Conservation (phyloP, 2,329 filamentous ascomycete genomes). For the Alternaria panax region DNA sequence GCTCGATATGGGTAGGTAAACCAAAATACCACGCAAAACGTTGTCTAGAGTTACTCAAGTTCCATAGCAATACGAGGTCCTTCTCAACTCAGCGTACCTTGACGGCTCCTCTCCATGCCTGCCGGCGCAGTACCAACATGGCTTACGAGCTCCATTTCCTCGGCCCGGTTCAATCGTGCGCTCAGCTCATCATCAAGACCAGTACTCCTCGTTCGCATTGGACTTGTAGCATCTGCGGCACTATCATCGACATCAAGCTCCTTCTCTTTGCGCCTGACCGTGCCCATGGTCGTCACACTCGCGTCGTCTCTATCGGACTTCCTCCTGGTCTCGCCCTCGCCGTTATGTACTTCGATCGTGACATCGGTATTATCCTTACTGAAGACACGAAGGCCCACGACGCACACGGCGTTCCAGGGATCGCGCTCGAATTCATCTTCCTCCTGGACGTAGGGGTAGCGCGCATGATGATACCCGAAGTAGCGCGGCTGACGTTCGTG, state of each 20-base stretch:
- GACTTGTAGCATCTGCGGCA: constrained; percentile 50
- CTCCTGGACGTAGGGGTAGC: constrained; percentile 41
- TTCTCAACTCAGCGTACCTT: constrained; percentile 32
- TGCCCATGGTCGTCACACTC: constrained; percentile 32
- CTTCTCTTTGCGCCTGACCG: constrained; percentile 38
- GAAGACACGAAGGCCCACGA: constrained; percentile 66
- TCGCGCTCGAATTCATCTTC: constrained; percentile 57
- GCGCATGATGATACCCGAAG: constrained; percentile 29
- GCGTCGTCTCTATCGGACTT: constrained; percentile 34
- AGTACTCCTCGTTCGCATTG: constrained; percentile 39
- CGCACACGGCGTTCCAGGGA: constrained; percentile 68
- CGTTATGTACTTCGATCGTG: constrained; percentile 60
- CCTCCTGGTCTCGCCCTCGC: constrained; percentile 37
- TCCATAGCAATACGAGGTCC: too few species aligned
- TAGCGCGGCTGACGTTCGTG: constrained; percentile 28
- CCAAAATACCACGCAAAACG: too few species aligned
- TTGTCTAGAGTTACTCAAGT: too few species aligned
- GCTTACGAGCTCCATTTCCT: constrained; percentile 26
- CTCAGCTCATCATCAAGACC: constrained; percentile 38
- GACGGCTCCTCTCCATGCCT: constrained; percentile 35
- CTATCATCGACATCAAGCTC: constrained; percentile 53
- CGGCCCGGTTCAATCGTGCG: constrained; percentile 14
- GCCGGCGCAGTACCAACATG: constrained; percentile 42
- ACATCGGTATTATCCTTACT: constrained; percentile 60
- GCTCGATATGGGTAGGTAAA: too few species aligned